Evolutionary conservation across 495 filamentous ascomycete species (phyloP).

Genomic region (Darksidea phi): DNA sequence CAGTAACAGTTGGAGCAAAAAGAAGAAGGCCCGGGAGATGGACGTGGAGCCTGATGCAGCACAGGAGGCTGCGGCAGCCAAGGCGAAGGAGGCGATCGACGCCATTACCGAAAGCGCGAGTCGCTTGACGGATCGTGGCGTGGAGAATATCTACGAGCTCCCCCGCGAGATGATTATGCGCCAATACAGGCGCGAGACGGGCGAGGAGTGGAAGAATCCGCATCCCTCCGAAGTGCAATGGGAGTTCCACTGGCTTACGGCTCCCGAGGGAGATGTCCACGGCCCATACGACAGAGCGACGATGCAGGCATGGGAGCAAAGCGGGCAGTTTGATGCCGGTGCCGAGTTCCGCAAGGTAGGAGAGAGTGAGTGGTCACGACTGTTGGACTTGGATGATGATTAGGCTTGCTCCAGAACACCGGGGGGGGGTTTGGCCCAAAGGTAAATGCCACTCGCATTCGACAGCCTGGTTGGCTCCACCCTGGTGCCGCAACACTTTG

Average conservation of each 20-base stretch:
- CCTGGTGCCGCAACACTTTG: too few relatives aligned
- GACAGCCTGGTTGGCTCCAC: too few relatives aligned
- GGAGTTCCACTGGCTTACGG: slow-evolving; percentile 91
- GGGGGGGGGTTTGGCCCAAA: too few relatives aligned
- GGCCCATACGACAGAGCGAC: slow-evolving; percentile 80
- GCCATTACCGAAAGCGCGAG: slow-evolving; percentile 86
- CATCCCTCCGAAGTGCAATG: slow-evolving; percentile 55
- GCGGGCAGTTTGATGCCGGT: slow-evolving; percentile 91
- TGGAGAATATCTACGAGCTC: slow-evolving; percentile 83
- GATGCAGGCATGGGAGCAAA: slow-evolving; percentile 85
- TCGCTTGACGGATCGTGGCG: slow-evolving; percentile 73
- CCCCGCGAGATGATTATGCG: slow-evolving; percentile 81
- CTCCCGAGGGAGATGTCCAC: slow-evolving; percentile 70
- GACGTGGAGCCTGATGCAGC: slow-evolving; percentile 58
- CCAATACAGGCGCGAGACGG: slow-evolving; percentile 82
- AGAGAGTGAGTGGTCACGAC: slow-evolving; percentile 60
- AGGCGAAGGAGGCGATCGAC: slow-evolving; percentile 70
- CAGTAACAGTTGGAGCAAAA: slow-evolving; percentile 58
- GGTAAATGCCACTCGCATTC: too few relatives aligned
- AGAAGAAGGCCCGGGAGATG: slow-evolving; percentile 65
- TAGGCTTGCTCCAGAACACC: not conserved
- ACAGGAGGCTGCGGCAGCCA: slow-evolving; percentile 64
- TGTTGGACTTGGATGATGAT: slow-evolving; percentile 53
- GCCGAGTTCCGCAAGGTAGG: slow-evolving; percentile 77
- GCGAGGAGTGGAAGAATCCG: slow-evolving; percentile 84